Evolutionary conservation across 1,139 yeast species (phyloP).

Genomic region (Pichia sp.): DNA sequence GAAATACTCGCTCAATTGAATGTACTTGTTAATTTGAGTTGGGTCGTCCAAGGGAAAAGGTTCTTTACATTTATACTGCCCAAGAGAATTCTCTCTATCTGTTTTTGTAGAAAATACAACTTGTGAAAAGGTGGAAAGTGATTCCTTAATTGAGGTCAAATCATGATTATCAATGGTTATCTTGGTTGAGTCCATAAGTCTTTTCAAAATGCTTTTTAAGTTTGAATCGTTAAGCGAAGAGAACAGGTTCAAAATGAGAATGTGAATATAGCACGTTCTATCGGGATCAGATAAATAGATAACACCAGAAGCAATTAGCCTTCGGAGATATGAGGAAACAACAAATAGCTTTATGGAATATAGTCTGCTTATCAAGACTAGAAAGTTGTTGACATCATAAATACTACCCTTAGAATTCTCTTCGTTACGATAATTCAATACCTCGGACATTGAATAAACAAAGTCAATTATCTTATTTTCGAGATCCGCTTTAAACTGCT

Average conservation of each 20-base stretch:
- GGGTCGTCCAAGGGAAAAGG: constrained; percentile 5
- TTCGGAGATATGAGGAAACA: constrained; percentile 67
- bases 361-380: constrained; percentile 53
- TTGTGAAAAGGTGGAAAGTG: not conserved
- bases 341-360: constrained; percentile 48
- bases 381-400: constrained; percentile 38
- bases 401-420: constrained; percentile 16
- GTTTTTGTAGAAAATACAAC: not conserved
- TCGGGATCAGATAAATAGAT: constrained; percentile 46
- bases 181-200: constrained; percentile 34
- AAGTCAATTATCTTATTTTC: constrained; percentile 41
- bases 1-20: constrained; percentile 11
- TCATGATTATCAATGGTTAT: constrained; percentile 5
- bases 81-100: not conserved
- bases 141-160: not conserved
- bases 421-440: constrained; percentile 17
- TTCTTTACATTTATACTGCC: not conserved
- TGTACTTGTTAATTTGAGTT: constrained; percentile 7
- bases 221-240: constrained; percentile 52
- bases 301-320: constrained; percentile 78
- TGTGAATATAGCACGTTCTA: constrained; percentile 42
- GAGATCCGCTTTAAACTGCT: constrained; percentile 39
- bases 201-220: constrained; percentile 45
- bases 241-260: constrained; percentile 48
- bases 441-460: constrained; percentile 34